Evolutionary conservation across 2,329 filamentous ascomycete species (phyloP).

Genomic region (Fusarium brevicatenulatum): DNA sequence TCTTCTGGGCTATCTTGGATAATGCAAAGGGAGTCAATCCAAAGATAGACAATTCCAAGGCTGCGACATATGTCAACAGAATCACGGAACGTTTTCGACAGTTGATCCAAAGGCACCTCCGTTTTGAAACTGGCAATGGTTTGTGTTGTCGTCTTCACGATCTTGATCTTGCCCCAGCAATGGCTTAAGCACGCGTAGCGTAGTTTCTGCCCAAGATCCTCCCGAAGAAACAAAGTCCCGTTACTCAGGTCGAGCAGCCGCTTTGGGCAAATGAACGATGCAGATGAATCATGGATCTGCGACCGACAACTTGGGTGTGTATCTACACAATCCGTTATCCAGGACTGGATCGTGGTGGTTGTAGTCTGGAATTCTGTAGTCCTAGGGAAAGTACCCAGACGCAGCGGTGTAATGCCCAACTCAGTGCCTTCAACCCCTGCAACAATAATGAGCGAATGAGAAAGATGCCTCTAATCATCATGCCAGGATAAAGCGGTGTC

Average conservation of each 20-base stretch:
- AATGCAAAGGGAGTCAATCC: background rate
- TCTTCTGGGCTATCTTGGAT: background rate
- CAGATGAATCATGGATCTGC: no score
- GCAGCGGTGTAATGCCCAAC: background rate
- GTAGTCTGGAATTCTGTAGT: background rate
- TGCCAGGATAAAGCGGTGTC: rapidly evolving
- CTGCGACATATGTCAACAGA: background rate
- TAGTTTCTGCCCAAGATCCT: rapidly evolving
- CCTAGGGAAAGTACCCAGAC: background rate
- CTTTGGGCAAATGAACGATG: background rate
- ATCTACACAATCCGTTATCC: background rate
- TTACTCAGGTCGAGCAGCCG: background rate
- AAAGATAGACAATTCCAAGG: background rate
- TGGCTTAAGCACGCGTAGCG: background rate
- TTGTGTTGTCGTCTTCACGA: background rate
- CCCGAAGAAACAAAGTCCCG: background rate
- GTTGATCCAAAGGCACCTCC: rapidly evolving
- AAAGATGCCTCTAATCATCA: rapidly evolving
- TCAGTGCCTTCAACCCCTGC: background rate
- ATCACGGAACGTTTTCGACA: background rate
- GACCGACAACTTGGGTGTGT: background rate
- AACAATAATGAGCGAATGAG: background rate
- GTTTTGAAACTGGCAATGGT: rapidly evolving
- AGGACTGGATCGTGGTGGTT: background rate
- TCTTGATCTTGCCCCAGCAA: background rate